Conservation (phyloP, 257 asterid species). For the Fraxinus excelsior region DNA sequence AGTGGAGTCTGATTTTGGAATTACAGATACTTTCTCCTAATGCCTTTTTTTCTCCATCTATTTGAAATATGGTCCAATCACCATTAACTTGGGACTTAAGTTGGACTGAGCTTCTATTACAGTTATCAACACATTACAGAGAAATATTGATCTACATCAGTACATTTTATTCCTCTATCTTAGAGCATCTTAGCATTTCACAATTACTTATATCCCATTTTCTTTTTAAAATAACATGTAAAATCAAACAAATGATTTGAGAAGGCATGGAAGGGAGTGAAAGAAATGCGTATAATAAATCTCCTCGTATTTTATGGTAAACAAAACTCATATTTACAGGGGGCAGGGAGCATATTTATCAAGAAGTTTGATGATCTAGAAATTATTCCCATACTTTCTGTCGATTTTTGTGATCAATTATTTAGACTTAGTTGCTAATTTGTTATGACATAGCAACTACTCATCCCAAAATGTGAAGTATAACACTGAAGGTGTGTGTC, state of each 20-base stretch:
- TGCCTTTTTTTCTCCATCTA: background rate
- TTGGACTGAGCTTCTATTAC: background rate
- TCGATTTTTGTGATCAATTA: background rate
- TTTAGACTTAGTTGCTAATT: slow-evolving; percentile 1
- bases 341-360: background rate
- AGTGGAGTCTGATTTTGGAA: background rate
- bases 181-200: background rate
- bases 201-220: background rate
- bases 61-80: background rate
- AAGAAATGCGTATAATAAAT: background rate
- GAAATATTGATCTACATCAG: background rate
- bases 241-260: no score
- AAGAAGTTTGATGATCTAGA: background rate
- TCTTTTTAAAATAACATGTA: no score
- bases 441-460: background rate
- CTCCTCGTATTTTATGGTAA: background rate
- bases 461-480: background rate
- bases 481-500: background rate
- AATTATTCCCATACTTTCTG: background rate
- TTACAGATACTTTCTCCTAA: background rate
- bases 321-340: background rate
- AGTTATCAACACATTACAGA: background rate
- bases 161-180: background rate
- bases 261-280: background rate
- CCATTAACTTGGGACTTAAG: background rate